Conservation (phyloP, 768 basidiomycete species). For the Glaciozyma martinii region DNA sequence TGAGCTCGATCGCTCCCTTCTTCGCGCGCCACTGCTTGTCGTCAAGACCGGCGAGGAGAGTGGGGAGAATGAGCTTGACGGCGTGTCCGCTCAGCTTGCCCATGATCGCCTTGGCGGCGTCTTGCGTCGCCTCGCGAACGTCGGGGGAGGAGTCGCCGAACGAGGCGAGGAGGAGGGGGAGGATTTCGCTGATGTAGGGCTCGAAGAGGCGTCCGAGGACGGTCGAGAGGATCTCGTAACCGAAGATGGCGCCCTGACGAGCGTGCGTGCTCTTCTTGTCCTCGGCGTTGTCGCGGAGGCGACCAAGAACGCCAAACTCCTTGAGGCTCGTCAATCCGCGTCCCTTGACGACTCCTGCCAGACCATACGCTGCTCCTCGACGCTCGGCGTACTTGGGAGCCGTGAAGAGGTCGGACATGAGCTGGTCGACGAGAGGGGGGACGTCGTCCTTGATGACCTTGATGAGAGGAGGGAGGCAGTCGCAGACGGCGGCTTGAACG, state of each 20-base stretch:
- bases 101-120: slow-evolving; percentile 91
- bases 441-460: slow-evolving; percentile 55
- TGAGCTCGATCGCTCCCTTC: slow-evolving; percentile 83
- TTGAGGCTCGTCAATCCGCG: slow-evolving; percentile 76
- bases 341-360: slow-evolving; percentile 89
- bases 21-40: slow-evolving; percentile 99
- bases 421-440: slow-evolving; percentile 60
- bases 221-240: slow-evolving; percentile 79
- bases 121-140: slow-evolving; percentile 86
- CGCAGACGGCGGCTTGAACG: slow-evolving; percentile 92
- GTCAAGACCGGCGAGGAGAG: slow-evolving; percentile 77
- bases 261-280: slow-evolving; percentile 82
- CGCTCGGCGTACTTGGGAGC: slow-evolving; percentile 80
- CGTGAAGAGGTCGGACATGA: slow-evolving; percentile 67
- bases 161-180: slow-evolving; percentile 69
- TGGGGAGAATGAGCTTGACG: slow-evolving; percentile 87
- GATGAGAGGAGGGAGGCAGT: slow-evolving; percentile 83
- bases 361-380: slow-evolving; percentile 94
- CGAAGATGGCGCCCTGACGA: slow-evolving; percentile 89
- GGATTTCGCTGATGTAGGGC: slow-evolving; percentile 74
- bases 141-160: slow-evolving; percentile 82
- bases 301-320: slow-evolving; percentile 65
- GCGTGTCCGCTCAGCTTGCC: slow-evolving; percentile 66
- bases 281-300: slow-evolving; percentile 64
- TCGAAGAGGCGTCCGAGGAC: slow-evolving; percentile 86